phyloP scores from a whole-genome alignment of 768 basidiomycete genomes.

The Rhodosporidiobolus odoratus region DNA sequence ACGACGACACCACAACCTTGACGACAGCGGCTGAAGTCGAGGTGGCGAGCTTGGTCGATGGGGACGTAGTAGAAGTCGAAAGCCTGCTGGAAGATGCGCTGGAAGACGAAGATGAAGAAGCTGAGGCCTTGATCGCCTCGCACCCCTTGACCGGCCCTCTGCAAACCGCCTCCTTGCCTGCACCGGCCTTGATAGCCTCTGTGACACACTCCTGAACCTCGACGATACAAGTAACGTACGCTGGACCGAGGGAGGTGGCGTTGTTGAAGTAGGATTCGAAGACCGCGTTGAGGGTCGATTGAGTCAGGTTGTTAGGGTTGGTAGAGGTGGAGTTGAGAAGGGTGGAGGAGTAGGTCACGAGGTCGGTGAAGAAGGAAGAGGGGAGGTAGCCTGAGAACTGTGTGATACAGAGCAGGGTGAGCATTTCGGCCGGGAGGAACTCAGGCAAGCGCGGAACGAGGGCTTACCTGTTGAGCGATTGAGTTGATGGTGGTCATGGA shows the following conservation, averaged over 20 bases:
- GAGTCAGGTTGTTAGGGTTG: conserved; percentile 28
- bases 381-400: conserved; percentile 38
- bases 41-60: neutral
- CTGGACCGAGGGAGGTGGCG: conserved; percentile 36
- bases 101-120: too few relatives aligned
- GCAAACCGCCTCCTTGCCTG: conserved; percentile 35
- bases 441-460: neutral
- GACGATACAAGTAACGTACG: conserved; percentile 36
- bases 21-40: neutral
- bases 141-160: conserved; percentile 36
- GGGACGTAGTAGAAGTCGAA: too few relatives aligned
- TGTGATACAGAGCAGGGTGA: neutral
- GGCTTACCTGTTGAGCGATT: conserved; percentile 23
- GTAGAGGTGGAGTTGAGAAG: conserved; percentile 15
- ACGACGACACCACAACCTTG: too few relatives aligned
- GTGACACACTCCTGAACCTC: conserved; percentile 37
- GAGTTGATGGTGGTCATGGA: conserved; percentile 20
- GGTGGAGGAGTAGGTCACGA: conserved; percentile 31
- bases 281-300: conserved; percentile 23
- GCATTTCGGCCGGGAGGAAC: neutral
- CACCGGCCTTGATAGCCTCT: conserved; percentile 27
- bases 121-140: conserved; percentile 11
- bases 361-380: conserved; percentile 40
- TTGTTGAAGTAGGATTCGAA: conserved; percentile 41
- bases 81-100: too few relatives aligned